Evolutionary conservation across 192 early-diverging fungal genomes (phyloP), one percentile per base, ranked within the genome.

Genomic region (Cladochytrium replicatum): DNA sequence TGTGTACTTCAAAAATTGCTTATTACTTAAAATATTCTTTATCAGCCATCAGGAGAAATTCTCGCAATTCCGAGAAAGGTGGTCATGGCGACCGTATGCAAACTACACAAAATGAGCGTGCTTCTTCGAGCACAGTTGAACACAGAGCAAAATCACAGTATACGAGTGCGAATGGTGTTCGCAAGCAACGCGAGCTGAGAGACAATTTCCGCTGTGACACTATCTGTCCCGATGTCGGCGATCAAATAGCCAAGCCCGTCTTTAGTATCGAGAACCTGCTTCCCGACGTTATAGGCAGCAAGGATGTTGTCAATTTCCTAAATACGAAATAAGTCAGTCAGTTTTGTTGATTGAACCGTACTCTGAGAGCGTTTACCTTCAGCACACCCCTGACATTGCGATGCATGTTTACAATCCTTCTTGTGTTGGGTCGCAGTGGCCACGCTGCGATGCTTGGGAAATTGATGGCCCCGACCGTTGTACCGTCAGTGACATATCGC

Each of bases 251-350:
- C 65, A 40, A 72, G n/a, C n/a, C 38, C 51, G 5, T 64, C 61
- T 50, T 68, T 72, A 15, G 69, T 72, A 21, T 72, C 69, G 41
- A 72, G 61, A 29, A 74, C 57, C 55, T 73, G 71, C 48, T 72
- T 72, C 26, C 66, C 69, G 17, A 74, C 68, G 37, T 74, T 74
- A 58, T 74, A 71, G 1, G 62, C 47, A n/a, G 61, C 64, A 15
- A 74, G 50, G 37, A 74, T 73, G 58, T 64, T 40, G 43, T 72
- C 62, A 30, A 74, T 74, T 47, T 70, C 71, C 54, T 68, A 52
- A 8, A 37, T 37, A 13, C 17, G 17, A 17, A 37, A 37, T 17
- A 37, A 13, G 13, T 37, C 13, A 13, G 17, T 37, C 13, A 37
- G 34, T 13, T 37, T 17, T 37, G 13, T 37, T 37, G 17, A 13